Base-by-base conservation (phyloP, 2,329 filamentous ascomycete species). In the Fusarium anguioides region DNA sequence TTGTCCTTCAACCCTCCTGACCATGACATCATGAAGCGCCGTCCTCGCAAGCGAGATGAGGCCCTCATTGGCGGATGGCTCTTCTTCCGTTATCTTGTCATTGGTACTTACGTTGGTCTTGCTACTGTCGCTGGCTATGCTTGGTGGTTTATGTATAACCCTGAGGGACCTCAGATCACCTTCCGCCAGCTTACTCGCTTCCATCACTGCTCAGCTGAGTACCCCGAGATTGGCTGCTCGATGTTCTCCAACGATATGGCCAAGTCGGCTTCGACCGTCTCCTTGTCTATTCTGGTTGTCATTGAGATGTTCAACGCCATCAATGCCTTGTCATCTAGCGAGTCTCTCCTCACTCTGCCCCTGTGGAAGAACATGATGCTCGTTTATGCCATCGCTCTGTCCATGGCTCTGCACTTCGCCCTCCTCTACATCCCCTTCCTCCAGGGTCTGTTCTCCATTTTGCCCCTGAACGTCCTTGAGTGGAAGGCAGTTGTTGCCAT, bases 121-220 rank as follows among this genome's bases (percentile, higher is more conserved):
- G 96, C 96, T 52, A 99, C 96, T 5, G 96, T 99, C 20, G 94
- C 91, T 75, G 96, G 96, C 42, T 99, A 99, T 76, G 95, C 93
- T n/a, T 99, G 96, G 96, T 99, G 94, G 93, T 99, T 98, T 84
- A 94, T 99, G 91, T 97, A 91, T 84, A 95, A 98, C 82, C 81
- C 89, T 10, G 88, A 90, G 70, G 96, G 96, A 1, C 96, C 96
- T 23, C 92, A 97, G 78, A 97, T 99, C 80, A 89, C 84, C 66
- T 97, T 98, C 82, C 91, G 87, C 78, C 93, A 99, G 77, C 84
- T 99, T 70, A 84, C 91, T 23, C 91, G 96, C 81, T 99, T 98
- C 89, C 96, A 99, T 82, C 90, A 90, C 77, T 99, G 96, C 87
- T 91, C 91, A 1, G 75, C 91, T 17, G 84, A 93, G 58, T 98